phyloP scores from a whole-genome alignment of 768 basidiomycete genomes.

The Auriculariales sp. region DNA sequence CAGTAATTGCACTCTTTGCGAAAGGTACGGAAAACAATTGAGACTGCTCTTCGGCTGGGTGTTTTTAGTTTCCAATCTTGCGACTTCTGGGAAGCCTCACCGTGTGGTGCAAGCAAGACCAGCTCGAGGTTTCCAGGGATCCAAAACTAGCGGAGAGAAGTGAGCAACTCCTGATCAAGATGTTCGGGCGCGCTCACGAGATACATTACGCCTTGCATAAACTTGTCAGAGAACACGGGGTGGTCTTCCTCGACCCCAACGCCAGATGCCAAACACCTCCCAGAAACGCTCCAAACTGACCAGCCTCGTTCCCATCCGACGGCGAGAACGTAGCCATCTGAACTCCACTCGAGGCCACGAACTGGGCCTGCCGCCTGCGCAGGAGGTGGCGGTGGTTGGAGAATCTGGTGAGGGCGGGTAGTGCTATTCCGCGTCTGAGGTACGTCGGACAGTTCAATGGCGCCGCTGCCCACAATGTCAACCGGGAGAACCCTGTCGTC shows the following conservation, averaged over 20 bases:
- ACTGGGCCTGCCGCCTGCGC: constrained; percentile 43
- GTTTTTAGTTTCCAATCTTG: too few species aligned
- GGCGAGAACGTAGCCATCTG: constrained; percentile 88
- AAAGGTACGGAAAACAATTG: constrained; percentile 81
- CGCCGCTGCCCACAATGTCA: constrained; percentile 31
- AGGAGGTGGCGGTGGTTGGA: constrained; percentile 39
- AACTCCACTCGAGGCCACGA: constrained; percentile 73
- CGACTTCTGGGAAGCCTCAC: too few species aligned
- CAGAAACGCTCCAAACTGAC: constrained; percentile 83
- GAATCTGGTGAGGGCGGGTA: neutral
- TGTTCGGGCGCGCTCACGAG: constrained; percentile 62
- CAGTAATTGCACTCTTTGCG: constrained; percentile 86
- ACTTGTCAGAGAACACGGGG: constrained; percentile 47
- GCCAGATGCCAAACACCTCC: constrained; percentile 69
- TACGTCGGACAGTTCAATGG: constrained; percentile 50
- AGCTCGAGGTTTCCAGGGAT: constrained; percentile 85
- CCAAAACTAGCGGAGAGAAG: constrained; percentile 57
- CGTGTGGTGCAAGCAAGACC: constrained; percentile 47
- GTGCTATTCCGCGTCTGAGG: constrained; percentile 19
- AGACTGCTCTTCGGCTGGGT: constrained; percentile 34
- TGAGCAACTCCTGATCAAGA: neutral
- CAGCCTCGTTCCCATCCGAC: constrained; percentile 86
- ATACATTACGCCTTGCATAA: constrained; percentile 66
- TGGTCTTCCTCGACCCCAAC: constrained; percentile 26
- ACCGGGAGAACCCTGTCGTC: neutral